Percentiles rank a stretch among this genome's conserved stretches.
These are phyloP conservation scores for Pseudofabraea citricarpa DNA, from an alignment of 2,329 filamentous ascomycete species.

Conservation along the genomic window DNA sequence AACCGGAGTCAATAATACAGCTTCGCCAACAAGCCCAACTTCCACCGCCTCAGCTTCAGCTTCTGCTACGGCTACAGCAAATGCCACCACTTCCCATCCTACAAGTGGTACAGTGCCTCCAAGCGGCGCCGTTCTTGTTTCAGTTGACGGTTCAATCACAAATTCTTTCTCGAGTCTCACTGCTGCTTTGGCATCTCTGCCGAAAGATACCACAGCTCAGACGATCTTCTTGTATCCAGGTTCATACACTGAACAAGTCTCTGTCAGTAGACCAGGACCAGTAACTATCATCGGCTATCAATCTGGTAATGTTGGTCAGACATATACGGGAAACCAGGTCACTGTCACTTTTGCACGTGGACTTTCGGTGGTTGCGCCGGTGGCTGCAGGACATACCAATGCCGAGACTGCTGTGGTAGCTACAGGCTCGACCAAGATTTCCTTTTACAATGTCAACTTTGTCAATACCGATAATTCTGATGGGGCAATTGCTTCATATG, in stretches of 20 bases:
- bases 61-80: constrained; percentile 10
- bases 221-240: constrained; percentile 50
- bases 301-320: constrained; percentile 7
- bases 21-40: constrained; percentile 18
- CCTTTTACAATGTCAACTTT: constrained; percentile 52
- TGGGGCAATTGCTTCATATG: constrained; percentile 41
- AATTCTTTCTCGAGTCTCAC: constrained; percentile 11
- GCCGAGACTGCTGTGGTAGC: constrained; percentile 21
- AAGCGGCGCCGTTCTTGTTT: constrained; percentile 36
- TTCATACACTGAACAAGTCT: constrained; percentile 47
- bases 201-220: constrained; percentile 20
- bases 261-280: constrained; percentile 27
- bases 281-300: constrained; percentile 35
- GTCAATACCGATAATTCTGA: constrained; percentile 33
- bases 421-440: constrained; percentile 17
- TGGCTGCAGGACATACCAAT: constrained; percentile 20
- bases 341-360: constrained; percentile 27
- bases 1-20: constrained; percentile 7
- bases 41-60: constrained; percentile 3
- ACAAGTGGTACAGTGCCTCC: constrained; percentile 36
- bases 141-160: constrained; percentile 19
- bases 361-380: constrained; percentile 16
- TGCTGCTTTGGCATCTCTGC: constrained; percentile 10
- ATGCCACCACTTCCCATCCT: constrained; percentile 31
- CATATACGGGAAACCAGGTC: constrained; percentile 25